These are phyloP conservation scores for Marasmius tenuissimus DNA, from an alignment of 1,284 basidiomycete species.

Conservation along the genomic window DNA sequence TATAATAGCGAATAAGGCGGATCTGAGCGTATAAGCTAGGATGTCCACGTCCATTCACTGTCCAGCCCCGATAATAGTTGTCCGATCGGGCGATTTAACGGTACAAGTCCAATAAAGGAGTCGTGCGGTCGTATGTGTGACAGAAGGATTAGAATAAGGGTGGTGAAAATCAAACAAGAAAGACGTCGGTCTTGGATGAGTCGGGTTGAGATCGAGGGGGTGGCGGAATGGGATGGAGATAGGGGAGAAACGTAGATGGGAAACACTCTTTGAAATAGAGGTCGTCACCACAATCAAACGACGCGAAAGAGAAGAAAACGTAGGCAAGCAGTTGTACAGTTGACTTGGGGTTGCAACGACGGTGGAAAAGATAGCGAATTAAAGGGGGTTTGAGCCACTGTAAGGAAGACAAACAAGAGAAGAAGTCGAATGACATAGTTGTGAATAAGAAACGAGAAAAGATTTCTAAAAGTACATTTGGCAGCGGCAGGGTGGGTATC, in stretches of 20 bases:
- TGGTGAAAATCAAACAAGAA: neutral
- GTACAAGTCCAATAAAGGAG: slow-evolving; percentile 26
- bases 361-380: neutral
- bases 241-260: neutral
- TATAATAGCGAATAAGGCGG: neutral
- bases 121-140: neutral
- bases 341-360: neutral
- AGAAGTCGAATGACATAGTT: neutral
- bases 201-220: neutral
- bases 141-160: neutral
- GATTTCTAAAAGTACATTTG: neutral
- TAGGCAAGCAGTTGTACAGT: neutral
- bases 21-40: slow-evolving; percentile 46
- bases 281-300: neutral
- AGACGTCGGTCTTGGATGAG: neutral
- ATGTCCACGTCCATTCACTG: slow-evolving; percentile 69
- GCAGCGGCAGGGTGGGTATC: slow-evolving; percentile 32
- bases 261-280: neutral
- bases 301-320: neutral
- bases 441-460: slow-evolving; percentile 18
- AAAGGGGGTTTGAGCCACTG: neutral
- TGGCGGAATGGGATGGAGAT: neutral
- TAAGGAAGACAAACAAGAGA: neutral
- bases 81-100: slow-evolving; percentile 19
- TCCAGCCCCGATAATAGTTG: slow-evolving; percentile 38